Evolutionary conservation across 2,329 filamentous ascomycete species (phyloP).

Genomic region (Fusarium buharicum): DNA sequence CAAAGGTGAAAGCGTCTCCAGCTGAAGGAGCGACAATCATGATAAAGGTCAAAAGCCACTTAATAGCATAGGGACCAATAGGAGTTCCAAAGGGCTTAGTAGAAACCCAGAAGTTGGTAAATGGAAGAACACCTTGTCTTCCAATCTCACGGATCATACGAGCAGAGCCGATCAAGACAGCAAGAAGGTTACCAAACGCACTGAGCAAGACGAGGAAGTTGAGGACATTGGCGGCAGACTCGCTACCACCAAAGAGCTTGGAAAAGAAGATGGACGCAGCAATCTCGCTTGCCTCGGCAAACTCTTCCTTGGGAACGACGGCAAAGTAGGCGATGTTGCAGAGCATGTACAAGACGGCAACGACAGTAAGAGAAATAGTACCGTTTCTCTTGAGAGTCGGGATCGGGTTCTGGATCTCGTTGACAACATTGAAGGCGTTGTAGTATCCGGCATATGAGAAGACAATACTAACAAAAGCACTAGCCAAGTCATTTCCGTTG

Average conservation of each 20-base stretch:
- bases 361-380: conserved; percentile 60
- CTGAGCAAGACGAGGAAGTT: conserved; percentile 68
- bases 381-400: conserved; percentile 63
- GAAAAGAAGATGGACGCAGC: conserved; percentile 69
- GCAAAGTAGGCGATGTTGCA: conserved; percentile 71
- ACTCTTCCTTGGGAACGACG: conserved; percentile 64
- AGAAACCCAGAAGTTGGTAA: conserved; percentile 69
- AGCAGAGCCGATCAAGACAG: conserved; percentile 64
- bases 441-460: conserved; percentile 68
- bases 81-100: conserved; percentile 73
- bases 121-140: conserved; percentile 70
- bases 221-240: conserved; percentile 60
- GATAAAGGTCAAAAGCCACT: conserved; percentile 66
- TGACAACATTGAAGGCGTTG: conserved; percentile 71
- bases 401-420: conserved; percentile 70
- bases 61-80: conserved; percentile 66
- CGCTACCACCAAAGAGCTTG: conserved; percentile 63
- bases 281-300: conserved; percentile 63
- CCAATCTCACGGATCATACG: conserved; percentile 70
- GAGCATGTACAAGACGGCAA: conserved; percentile 66
- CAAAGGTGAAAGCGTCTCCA: conserved; percentile 72
- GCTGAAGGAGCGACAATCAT: conserved; percentile 70
- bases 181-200: conserved; percentile 68
- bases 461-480: conserved; percentile 67
- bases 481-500: conserved; percentile 52